Base-by-base conservation (phyloP, 2,329 filamentous ascomycete genomes). In the Epicoccum nigrum region DNA sequence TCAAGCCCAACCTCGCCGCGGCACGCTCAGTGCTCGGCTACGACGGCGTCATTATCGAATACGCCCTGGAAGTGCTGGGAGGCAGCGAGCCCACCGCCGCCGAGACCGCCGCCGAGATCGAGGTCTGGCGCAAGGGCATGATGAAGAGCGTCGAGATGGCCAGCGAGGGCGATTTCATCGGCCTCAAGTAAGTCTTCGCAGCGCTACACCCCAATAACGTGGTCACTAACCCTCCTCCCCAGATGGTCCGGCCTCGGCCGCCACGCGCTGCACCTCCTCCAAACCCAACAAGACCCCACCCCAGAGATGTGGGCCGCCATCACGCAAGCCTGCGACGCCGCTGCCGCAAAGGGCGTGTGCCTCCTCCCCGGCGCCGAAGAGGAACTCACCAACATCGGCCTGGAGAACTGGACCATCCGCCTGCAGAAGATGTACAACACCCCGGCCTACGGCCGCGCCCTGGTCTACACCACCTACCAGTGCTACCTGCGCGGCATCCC, bases 291-390 rank as follows among this genome's bases (percentile, higher is more conserved):
- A 3, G 78, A 81, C 2, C 87, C 90, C 0, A 83, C 84, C 1
- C 77, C 81, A 4, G 81, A 82, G 7, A 85, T 96, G 64, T 80
- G 82, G 44, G 74, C 81, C 12, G 87, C 89, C 12, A 89, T 96
- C 55, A 83, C 89, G 59, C 79, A 84, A 40, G 86, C 95, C 58
- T 95, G 91, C 74, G 78, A 86, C 38, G 82, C 88, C 13, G 91
- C 91, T 0, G 80, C 83, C 2, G 77, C 83, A 30, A 85, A 86
- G 43, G 84, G 86, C 19, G 84, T 96, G 2, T 82, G 84, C 3
- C 80, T 97, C 1, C 83, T 96, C 2, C 90, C 96, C 56, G 90
- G 95, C 57, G 92, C 91, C 1, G 92, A 97, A 74, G 90, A 96
- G 72, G 86, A 87, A 49, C 81, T 83, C 47, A 82, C 94, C 23